Evolutionary conservation across 352 stramenopile species (phyloP), one percentile per base, ranked within the genome.

Genomic region (Pythium chondricola): DNA sequence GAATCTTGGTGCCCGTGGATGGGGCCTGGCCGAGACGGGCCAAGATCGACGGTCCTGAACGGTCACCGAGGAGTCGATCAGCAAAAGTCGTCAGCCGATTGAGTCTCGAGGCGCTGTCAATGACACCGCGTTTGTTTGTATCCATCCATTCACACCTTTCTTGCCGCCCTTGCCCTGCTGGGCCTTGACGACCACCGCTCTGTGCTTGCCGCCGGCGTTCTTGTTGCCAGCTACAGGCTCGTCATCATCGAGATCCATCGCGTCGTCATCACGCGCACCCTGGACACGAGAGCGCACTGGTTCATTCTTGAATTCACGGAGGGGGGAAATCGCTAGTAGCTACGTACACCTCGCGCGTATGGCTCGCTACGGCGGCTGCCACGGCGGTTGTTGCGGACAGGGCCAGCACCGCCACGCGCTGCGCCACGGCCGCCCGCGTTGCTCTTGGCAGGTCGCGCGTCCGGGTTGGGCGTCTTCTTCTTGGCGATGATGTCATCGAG

Each of bases 401-500:
- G 79, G 0, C 79, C 79, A 8, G 70, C 62, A 8, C 52, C 42
- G 4, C 64, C 60, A 7, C 35, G 40, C 2, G 10, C 30, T 29
- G 17, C 43, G n/a, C 41, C 53, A 16, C 38, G 36, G 43, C 37
- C 44, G 33, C 48, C 41, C 9, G 38, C 31, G 57, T 60, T 39
- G 25, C 46, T 52, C 61, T 70, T 78, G 31, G 61, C 64, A 27
- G 70, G 69, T 18, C 78, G 74, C 52, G 72, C 72, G 30, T 75
- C 66, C 37, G 65, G 53, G 48, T 74, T 77, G 45, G n/a, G n/a
- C n/a, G 61, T 67, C 65, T 90, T 90, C 63, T 87, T 86, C 53
- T 73, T 72, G 29, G 69, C 65, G 55, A 91, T 91, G 48, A 91
- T 58, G 59, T 91, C 79, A 55, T 91, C 79, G 45, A 91, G 63